Base-by-base conservation (phyloP, 2,329 filamentous ascomycete genomes). In the Alternaria solani region DNA sequence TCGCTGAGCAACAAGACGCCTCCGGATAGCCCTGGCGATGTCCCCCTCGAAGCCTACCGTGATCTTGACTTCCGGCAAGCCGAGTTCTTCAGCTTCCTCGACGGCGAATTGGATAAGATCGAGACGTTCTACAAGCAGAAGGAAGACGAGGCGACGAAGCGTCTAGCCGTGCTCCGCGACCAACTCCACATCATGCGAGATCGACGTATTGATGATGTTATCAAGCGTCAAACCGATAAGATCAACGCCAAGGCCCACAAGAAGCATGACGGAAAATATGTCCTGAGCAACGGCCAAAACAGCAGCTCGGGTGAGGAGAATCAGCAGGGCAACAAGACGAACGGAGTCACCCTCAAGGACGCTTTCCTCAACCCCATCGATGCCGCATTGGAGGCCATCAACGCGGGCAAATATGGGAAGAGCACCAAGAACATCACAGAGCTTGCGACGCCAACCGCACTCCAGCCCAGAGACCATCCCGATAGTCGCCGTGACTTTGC, bases 151-250 rank as follows among this genome's bases (percentile, higher is more conserved):
- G 92, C 94, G 0, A 90, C 88, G 0, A 82, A 89, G 55, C 87
- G 94, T 2, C 81, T 97, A 25, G 81, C 83, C 0, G 77, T 90
- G 4, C 83, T 99, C 47, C 87, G 91, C 42, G 88, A 93, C 52
- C 95, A 99, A 76, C 84, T 99, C 32, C 94, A 96, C 74, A 91
- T 96, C 70, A 97, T 98, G 93, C 87, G 93, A 44, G 93, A 96
- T 75, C 87, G 91, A 14, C 88, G 94, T 23, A 85, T 92, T 28
- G 86, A 90, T 53, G 93, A 97, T 73, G 75, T 88, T 9, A 83
- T 93, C 58, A 79, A 85, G 30, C 75, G 77, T n/a, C 81, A 81
- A 63, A 61, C 65, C 7, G 69, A 73, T 14, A 77, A 79, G 65
- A 66, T 75, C 32, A 75, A 72, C 52, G 64, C 60, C 60, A 78